Evolutionary conservation across 2,329 filamentous ascomycete species (phyloP).

Genomic region (Tolypocladium amazonense): DNA sequence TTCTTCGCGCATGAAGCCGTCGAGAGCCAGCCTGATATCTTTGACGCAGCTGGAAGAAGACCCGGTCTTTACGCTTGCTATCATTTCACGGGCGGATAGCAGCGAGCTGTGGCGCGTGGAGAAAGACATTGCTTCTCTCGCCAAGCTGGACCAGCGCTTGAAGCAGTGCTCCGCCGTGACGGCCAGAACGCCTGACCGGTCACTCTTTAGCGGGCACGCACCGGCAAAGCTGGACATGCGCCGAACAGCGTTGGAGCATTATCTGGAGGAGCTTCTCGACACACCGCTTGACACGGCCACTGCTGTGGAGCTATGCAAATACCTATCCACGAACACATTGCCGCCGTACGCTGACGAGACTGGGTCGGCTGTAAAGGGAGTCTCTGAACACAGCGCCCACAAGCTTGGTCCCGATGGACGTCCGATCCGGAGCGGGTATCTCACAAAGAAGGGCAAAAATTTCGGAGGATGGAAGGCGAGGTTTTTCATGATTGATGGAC

Average conservation of each 20-base stretch:
- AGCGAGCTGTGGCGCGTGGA: constrained; percentile 88
- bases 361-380: constrained; percentile 12
- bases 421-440: constrained; percentile 73
- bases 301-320: constrained; percentile 75
- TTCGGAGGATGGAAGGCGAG: constrained; percentile 96
- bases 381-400: constrained; percentile 18
- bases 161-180: constrained; percentile 64
- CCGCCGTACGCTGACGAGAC: constrained; percentile 51
- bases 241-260: constrained; percentile 67
- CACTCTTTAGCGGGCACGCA: constrained; percentile 82
- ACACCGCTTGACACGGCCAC: constrained; percentile 68
- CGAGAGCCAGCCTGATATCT: constrained; percentile 72
- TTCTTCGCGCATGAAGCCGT: constrained; percentile 90
- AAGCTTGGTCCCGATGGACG: constrained; percentile 50
- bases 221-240: constrained; percentile 88
- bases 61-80: constrained; percentile 82
- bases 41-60: constrained; percentile 78
- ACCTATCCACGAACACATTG: constrained; percentile 62
- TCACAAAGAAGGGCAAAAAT: constrained; percentile 96
- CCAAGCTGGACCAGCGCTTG: constrained; percentile 71
- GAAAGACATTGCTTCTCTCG: constrained; percentile 75
- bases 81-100: constrained; percentile 66
- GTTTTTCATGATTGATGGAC: constrained; percentile 50
- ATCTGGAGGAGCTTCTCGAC: constrained; percentile 77
- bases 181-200: constrained; percentile 71